phyloP scores from a whole-genome alignment of 2,329 filamentous ascomycete genomes.

The Ramularia endophylla region DNA sequence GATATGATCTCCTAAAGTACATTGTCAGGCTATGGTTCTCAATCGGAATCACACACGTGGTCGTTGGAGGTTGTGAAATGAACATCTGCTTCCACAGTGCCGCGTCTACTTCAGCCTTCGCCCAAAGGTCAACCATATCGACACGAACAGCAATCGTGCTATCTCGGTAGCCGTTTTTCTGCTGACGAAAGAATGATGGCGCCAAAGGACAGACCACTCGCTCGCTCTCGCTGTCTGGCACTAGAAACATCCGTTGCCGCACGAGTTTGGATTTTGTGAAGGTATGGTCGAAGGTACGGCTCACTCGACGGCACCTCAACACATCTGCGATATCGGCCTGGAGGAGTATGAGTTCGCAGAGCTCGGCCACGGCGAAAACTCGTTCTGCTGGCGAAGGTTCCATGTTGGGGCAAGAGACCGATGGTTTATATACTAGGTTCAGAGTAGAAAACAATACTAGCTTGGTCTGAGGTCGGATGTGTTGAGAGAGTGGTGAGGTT shows the following conservation, averaged over 20 bases:
- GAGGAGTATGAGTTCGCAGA: conserved; percentile 16
- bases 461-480: no score
- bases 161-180: conserved; percentile 15
- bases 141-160: conserved; percentile 17
- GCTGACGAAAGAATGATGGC: conserved; percentile 15
- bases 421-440: no score
- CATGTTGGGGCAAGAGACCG: no score
- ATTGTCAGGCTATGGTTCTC: conserved; percentile 13
- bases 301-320: conserved; percentile 14
- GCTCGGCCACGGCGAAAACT: conserved; percentile 16
- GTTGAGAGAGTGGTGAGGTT: no score
- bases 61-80: conserved; percentile 14
- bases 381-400: no score
- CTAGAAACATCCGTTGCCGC: conserved; percentile 13
- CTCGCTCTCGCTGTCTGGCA: conserved; percentile 8
- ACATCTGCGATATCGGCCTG: conserved; percentile 10
- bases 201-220: conserved; percentile 13
- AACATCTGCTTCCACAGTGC: conserved; percentile 15
- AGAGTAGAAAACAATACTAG: no score
- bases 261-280: conserved; percentile 12
- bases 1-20: conserved; percentile 15
- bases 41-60: conserved; percentile 17
- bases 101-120: conserved; percentile 2
- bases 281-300: conserved; percentile 11
- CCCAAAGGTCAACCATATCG: conserved; percentile 16